These are phyloP conservation scores for Barbarea vulgaris DNA, from an alignment of 345 rosid genomes.

Conservation along the genomic window DNA sequence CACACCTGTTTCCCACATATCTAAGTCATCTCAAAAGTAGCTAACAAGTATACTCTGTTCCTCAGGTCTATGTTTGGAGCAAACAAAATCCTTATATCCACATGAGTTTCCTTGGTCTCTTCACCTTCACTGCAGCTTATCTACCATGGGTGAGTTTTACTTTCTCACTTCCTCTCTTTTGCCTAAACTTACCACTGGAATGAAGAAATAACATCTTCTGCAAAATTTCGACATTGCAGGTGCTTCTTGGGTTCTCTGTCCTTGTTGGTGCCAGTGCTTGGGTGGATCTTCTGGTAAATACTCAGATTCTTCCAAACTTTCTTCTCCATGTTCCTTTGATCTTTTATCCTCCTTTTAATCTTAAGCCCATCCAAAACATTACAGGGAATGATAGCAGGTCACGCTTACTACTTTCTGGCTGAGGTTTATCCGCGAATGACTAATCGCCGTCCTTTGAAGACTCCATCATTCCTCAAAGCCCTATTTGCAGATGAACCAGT, in stretches of 20 bases:
- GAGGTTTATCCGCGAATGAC: constrained; percentile 95
- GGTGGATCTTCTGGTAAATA: constrained; percentile 90
- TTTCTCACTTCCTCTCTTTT: neutral
- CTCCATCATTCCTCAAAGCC: constrained; percentile 81
- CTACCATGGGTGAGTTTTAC: constrained; percentile 84
- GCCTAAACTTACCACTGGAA: neutral
- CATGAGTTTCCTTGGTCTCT: constrained; percentile 98
- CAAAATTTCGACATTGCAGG: constrained; percentile 47
- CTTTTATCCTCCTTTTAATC: neutral
- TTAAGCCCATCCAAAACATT: neutral
- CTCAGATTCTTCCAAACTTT: neutral
- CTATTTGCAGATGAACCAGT: constrained; percentile 88
- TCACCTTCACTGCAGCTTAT: constrained; percentile 96
- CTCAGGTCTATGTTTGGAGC: constrained; percentile 98
- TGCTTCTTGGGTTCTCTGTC: constrained; percentile 94
- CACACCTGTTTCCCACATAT: neutral
- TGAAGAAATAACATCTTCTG: neutral
- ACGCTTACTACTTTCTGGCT: constrained; percentile 95
- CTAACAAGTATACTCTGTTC: neutral
- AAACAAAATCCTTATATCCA: constrained; percentile 98
- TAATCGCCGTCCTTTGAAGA: constrained; percentile 77
- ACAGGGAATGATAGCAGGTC: constrained; percentile 99
- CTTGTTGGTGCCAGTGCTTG: constrained; percentile 97
- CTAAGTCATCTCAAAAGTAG: neutral
- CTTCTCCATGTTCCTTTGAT: neutral